Base-by-base conservation (phyloP, 768 basidiomycete species). In the Boletus barrowsii region DNA sequence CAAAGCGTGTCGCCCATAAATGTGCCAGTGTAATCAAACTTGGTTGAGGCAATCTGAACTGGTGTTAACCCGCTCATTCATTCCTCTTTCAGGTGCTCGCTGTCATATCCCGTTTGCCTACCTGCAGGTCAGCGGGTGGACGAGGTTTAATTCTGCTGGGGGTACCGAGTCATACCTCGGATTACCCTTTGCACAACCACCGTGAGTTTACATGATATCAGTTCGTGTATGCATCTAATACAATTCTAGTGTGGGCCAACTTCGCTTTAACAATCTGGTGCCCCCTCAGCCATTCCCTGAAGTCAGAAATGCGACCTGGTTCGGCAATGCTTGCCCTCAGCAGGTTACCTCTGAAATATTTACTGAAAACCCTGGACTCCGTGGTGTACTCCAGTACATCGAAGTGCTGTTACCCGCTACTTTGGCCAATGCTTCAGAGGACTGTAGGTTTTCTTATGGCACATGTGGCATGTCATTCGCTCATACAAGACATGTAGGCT, bases 281-380 rank as follows among this genome's bases (percentile, higher is more conserved):
- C n/a, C 58, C 0, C 56, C 58, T 1, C 41, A 30, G 49, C 2
- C 51, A 10, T 51, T 51, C 14, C 37, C 41, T 10, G 43, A 24
- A 2, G 14, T 51, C 10, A n/a, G 10, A 22, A 29, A 45, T 9
- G 51, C 43, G 29, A 45, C 35, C 14, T 7, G 3, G 35, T 51
- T 43, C 47, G 75, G 77, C 14, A 57, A 71, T 30, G 68, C 76
- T 3, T 79, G 78, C 49, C 71, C 72, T n/a, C 77, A 80, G 50
- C 76, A 74, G 46, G 42, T 46, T n/a, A 0, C n/a, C 3, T 32
- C 54, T 5, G 54, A 1, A 5, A 36, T 47, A 1, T 33, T 53
- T 0, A 47, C 55, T 1, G 11, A 22, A 10, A 47, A 44, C 15
- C 33, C 56, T 14, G 54, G 51, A 22, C 39, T 50, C 33, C 36